A percentile compares a stretch with the other conserved stretches of the same genome.
Conservation (phyloP, 2,329 filamentous ascomycete genomes). For the Diaporthe sp. region DNA sequence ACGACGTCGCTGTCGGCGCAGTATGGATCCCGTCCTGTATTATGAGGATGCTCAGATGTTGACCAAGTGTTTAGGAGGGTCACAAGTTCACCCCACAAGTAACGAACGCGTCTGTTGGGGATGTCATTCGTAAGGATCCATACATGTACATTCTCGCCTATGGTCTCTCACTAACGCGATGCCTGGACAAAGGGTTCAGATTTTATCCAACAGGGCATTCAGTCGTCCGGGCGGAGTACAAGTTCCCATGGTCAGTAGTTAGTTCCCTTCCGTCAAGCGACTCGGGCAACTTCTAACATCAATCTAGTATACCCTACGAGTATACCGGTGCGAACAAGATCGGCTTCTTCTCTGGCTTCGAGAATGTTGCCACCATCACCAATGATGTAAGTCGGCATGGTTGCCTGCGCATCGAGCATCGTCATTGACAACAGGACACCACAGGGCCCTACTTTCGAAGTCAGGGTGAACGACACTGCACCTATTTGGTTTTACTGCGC, state of each 20-base stretch:
- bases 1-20: slow-evolving; percentile 44
- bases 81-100: slow-evolving; percentile 50
- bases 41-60: slow-evolving; percentile 32
- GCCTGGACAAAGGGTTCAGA: slow-evolving; percentile 56
- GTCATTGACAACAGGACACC: slow-evolving; percentile 13
- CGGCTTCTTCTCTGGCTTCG: slow-evolving; percentile 65
- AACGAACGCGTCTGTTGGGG: slow-evolving; percentile 53
- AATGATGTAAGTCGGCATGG: slow-evolving; percentile 51
- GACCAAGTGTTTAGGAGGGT: slow-evolving; percentile 39
- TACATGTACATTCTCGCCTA: neutral
- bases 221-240: slow-evolving; percentile 69
- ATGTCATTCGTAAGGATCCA: slow-evolving; percentile 54
- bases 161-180: slow-evolving; percentile 28
- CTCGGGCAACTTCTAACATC: neutral
- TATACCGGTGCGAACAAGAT: slow-evolving; percentile 57
- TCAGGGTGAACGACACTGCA: slow-evolving; percentile 67
- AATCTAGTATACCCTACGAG: slow-evolving; percentile 63
- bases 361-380: slow-evolving; percentile 56
- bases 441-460: slow-evolving; percentile 53
- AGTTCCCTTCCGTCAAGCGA: neutral
- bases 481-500: slow-evolving; percentile 79
- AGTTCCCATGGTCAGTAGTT: slow-evolving; percentile 60
- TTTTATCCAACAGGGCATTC: slow-evolving; percentile 74
- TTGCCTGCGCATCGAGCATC: slow-evolving; percentile 37
- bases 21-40: slow-evolving; percentile 39